Base-by-base conservation (phyloP, 768 basidiomycete genomes). In the Terana coerulea region DNA sequence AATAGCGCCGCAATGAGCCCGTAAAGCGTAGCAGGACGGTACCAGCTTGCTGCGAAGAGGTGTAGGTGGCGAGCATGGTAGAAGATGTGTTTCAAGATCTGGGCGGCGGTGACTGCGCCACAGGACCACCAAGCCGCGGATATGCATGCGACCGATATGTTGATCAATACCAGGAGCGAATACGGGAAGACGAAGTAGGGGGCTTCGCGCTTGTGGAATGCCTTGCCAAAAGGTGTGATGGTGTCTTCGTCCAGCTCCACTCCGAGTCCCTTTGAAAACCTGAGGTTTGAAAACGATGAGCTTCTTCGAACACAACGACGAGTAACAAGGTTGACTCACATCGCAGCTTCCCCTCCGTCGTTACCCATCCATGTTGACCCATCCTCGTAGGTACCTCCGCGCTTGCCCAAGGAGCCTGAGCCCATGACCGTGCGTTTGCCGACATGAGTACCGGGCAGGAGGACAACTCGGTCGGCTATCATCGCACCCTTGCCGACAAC, bases 311-410 rank as follows among this genome's bases (percentile, higher is more conserved):
- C n/a, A 47, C 29, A 22, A 47, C 17, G 26, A 19, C 22, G 12
- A 5, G 24, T 8, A 12, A 30, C 39, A 28, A 21, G 29, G 29
- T n/a, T 11, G 21, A 33, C 39, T 51, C 30, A 51, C 53, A 54
- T 54, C 1, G 53, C 63, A 0, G 74, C 73, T 45, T 72, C 70
- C 15, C 73, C 74, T 30, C 64, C 63, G n/a, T 73, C 73, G 57
- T 70, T 70, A 15, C 76, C 76, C 53, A 77, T 71, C 76, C 75
- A 77, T 2, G 69, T 72, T 7, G 74, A 74, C 9, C 73, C 72
- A 51, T 74, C 72, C 33, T 63, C 67, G 49, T 77, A 77, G 5
- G 59, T 61, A 0, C 66, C 64, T 36, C 71, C 63, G 14, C 76
- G 68, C 58, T 69, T 71, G n/a, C 70, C 70, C 22, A 76, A 64